Conservation (phyloP, 805 yeast species). For the Nakazawaea ernobii region DNA sequence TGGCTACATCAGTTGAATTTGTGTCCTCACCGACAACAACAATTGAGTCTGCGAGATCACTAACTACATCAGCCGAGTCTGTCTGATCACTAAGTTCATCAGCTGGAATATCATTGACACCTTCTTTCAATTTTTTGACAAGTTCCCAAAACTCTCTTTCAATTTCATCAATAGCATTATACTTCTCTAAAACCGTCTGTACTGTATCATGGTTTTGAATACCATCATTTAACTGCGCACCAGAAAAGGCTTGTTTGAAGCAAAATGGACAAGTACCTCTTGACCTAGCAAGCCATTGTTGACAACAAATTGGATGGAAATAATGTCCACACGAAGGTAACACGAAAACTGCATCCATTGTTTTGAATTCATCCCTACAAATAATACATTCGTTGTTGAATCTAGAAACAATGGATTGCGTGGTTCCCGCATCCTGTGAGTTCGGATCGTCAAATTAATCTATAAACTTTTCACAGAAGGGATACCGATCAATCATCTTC, state of each 20-base stretch:
- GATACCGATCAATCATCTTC: not conserved
- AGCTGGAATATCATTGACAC: not conserved
- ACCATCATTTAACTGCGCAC: too few species aligned
- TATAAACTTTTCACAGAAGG: not conserved
- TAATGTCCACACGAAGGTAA: not conserved
- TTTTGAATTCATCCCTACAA: not conserved
- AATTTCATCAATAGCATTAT: not conserved
- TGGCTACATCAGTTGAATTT: too few species aligned
- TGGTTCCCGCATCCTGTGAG: not conserved
- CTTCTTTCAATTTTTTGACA: not conserved
- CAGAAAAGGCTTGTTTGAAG: too few species aligned
- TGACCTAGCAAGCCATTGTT: not conserved
- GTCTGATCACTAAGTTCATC: not conserved
- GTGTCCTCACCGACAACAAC: too few species aligned
- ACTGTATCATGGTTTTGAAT: not conserved
- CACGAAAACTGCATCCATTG: not conserved
- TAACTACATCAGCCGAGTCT: not conserved
- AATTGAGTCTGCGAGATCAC: too few species aligned
- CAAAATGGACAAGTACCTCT: too few species aligned
- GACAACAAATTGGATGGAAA: not conserved
- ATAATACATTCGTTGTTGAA: not conserved
- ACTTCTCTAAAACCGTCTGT: not conserved
- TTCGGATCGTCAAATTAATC: not conserved
- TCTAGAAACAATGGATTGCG: not conserved
- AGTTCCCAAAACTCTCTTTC: not conserved